Base-by-base conservation (phyloP, 2,329 filamentous ascomycete genomes). In the Fusarium lateritium region DNA sequence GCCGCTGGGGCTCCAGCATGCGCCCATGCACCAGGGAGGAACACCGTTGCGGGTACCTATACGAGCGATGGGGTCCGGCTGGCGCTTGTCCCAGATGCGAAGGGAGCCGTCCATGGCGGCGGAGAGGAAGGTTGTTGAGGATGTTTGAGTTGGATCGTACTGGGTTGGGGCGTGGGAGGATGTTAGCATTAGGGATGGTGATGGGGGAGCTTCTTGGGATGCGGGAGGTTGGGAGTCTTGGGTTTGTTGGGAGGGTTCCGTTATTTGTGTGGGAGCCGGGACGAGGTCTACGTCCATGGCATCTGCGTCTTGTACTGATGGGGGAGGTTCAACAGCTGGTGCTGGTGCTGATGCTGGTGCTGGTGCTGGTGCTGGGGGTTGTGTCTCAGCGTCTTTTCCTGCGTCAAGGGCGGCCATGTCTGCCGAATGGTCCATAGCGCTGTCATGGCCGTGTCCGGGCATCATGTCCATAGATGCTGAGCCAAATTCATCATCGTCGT, bases 21-120 rank as follows among this genome's bases (percentile, higher is more conserved):
- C 94, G 70, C 93, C 94, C 90, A 97, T 98, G 79, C 95, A 98
- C 95, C 95, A 99, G 1, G 95, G 96, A 2, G 96, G 95, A 1
- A 94, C 92, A 19, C 90, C 89, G 13, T 89, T 88, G 13, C 90
- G 85, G 19, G 92, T 93, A 2, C 86, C 84, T 58, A 98, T 95
- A 28, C 91, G 89, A 4, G 96, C 94, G 3, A 97, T 85, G 0
- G 95, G 92, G 36, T 91, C 87, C 2, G 88, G 87, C 67, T 92
- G 88, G 21, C 96, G 89, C 5, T 91, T 85, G 75, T 99, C 97
- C 95, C 96, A 99, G 70, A 99, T 89, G n/a, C 94, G 91, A 44
- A 99, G 84, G 1, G 90, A 91, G 54, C 95, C 94, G 80, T 98
- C 92, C 10, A 95, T 93, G 4, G 93, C 92, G 4, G 96, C 92